Percentiles rank a stretch among this genome's conserved stretches.
Conservation (phyloP, 108 stramenopile species). For the Cyclotella cryptica region DNA sequence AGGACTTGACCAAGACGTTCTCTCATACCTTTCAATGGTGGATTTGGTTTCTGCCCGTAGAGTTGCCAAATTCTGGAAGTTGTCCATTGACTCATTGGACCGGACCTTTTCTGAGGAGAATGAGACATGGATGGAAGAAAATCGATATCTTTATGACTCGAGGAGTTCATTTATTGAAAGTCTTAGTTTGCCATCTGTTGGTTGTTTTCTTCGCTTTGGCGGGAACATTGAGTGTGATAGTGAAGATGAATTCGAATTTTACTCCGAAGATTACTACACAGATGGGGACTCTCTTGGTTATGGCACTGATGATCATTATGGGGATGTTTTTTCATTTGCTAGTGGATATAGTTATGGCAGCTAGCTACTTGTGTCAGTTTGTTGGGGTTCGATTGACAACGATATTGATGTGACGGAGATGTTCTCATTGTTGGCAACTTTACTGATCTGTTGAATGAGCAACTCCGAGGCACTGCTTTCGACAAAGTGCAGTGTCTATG, state of each 20-base stretch:
- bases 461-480: background rate
- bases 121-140: background rate
- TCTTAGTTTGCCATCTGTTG: background rate
- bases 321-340: too few species aligned
- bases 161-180: background rate
- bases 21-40: background rate
- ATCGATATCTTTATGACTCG: background rate
- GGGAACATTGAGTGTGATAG: background rate
- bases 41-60: background rate
- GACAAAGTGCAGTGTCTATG: too few species aligned
- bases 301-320: too few species aligned
- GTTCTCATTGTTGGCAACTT: too few species aligned
- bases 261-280: background rate
- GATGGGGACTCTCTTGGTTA: too few species aligned
- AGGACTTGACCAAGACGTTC: background rate
- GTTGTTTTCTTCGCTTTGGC: slow-evolving; percentile 7
- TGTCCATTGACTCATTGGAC: background rate
- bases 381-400: too few species aligned
- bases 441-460: background rate
- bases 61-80: background rate
- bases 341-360: too few species aligned
- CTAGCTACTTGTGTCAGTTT: too few species aligned
- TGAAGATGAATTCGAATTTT: background rate
- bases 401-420: too few species aligned
- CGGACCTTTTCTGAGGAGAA: background rate